Evolutionary conservation across 257 asterid species (phyloP).

Genomic region (Anisodus acutangulus): DNA sequence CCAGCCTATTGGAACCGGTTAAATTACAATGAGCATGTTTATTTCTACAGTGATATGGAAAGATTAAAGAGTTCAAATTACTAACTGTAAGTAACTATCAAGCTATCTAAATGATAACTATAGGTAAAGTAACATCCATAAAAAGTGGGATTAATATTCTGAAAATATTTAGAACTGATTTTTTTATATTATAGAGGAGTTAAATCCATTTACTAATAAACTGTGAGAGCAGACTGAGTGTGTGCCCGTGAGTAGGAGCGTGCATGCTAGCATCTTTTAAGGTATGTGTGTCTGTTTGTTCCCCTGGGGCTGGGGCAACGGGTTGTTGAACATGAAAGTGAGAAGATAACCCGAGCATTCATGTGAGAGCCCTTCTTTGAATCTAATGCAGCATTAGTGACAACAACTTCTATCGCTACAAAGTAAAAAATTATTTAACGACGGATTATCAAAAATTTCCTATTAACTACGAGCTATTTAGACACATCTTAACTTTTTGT

Average conservation of each 20-base stretch:
- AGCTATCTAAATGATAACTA: not conserved
- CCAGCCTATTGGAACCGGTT: no score
- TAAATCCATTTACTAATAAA: not conserved
- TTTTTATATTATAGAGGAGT: not conserved
- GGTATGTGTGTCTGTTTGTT: not conserved
- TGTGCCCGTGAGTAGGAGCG: conserved; percentile 13
- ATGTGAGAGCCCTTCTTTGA: conserved; percentile 7
- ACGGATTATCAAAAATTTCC: no score
- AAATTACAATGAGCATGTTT: no score
- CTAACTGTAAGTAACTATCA: no score
- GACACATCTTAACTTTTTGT: no score
- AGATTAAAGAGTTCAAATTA: no score
- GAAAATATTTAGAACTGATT: not conserved
- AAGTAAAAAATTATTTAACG: no score
- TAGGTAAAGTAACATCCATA: not conserved
- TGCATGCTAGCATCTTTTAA: not conserved
- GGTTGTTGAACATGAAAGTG: not conserved
- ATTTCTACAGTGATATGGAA: no score
- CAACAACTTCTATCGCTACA: not conserved
- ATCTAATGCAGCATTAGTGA: not conserved
- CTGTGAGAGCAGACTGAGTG: not conserved
- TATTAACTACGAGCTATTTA: no score
- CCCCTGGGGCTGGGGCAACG: no score
- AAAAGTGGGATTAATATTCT: not conserved
- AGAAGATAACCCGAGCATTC: conserved; percentile 29